phyloP scores from a whole-genome alignment of 345 rosid species.

The Pistacia atlantica region DNA sequence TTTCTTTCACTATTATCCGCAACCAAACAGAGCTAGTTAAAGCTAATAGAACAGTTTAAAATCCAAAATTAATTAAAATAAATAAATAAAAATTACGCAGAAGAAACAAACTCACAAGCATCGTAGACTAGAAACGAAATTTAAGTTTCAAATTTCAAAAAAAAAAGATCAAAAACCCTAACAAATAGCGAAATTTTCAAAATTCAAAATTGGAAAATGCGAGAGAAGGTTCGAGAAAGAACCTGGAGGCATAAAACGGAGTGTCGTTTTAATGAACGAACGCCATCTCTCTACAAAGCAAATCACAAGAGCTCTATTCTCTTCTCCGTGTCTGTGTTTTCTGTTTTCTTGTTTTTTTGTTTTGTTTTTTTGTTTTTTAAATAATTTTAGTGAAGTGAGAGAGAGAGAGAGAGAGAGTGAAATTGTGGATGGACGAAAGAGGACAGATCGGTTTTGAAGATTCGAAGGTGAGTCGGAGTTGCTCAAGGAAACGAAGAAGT shows the following conservation, averaged over 20 bases:
- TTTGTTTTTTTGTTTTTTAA: background rate
- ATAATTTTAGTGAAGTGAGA: background rate
- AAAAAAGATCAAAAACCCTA: background rate
- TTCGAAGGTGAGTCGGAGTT: background rate
- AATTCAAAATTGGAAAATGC: background rate
- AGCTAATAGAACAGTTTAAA: constrained; percentile 7
- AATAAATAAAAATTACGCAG: background rate
- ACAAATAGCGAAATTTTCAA: background rate
- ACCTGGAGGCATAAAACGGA: constrained; percentile 8
- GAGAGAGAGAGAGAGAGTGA: background rate
- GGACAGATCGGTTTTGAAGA: background rate
- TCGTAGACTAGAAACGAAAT: background rate
- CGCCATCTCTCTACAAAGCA: background rate
- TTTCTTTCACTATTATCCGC: background rate
- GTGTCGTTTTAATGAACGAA: constrained; percentile 2
- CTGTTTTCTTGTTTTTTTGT: background rate
- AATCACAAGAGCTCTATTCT: background rate
- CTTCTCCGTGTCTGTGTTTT: background rate
- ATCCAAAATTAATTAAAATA: background rate
- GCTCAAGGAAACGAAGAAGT: background rate
- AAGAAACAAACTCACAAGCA: background rate
- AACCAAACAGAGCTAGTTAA: background rate
- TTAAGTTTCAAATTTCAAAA: background rate
- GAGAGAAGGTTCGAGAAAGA: background rate
- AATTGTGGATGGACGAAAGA: background rate